These are phyloP conservation scores for Podospora pseudocomata DNA, from an alignment of 495 filamentous ascomycete genomes.

Conservation along the genomic window DNA sequence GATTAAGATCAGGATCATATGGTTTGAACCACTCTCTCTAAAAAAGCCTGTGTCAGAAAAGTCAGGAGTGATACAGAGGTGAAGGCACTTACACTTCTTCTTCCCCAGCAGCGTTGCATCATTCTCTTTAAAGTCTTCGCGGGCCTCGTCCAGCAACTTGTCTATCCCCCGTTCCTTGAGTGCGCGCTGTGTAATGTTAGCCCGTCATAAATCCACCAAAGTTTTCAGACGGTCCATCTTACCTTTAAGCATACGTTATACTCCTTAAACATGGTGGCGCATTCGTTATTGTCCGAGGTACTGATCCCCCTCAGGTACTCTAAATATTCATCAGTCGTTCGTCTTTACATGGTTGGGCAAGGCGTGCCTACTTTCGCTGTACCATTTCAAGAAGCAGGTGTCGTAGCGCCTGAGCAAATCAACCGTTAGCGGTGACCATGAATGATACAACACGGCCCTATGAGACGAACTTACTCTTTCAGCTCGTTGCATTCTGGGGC, in stretches of 20 bases:
- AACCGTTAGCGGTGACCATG: neutral
- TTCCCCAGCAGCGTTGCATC: constrained; percentile 67
- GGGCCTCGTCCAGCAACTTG: constrained; percentile 77
- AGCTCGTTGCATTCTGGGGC: constrained; percentile 75
- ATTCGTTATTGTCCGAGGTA: constrained; percentile 68
- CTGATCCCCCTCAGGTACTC: constrained; percentile 83
- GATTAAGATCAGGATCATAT: neutral
- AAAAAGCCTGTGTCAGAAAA: neutral
- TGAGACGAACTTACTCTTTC: constrained; percentile 66
- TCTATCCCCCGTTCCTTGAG: constrained; percentile 84
- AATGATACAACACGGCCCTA: neutral
- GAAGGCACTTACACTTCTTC: constrained; percentile 35
- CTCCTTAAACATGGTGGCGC: constrained; percentile 74
- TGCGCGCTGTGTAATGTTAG: constrained; percentile 53
- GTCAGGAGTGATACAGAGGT: neutral
- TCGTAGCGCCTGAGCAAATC: constrained; percentile 67
- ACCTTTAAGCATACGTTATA: constrained; percentile 81
- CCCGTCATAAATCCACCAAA: neutral
- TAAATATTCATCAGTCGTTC: constrained; percentile 27
- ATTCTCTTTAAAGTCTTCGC: constrained; percentile 75
- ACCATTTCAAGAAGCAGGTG: constrained; percentile 92
- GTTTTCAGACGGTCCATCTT: constrained; percentile 24
- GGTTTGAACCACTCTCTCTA: neutral
- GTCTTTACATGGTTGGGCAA: neutral
- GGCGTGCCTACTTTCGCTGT: constrained; percentile 75